Evolutionary conservation across 805 yeast genomes (phyloP).

Genomic region (Schizosaccharomyces cryophilus): DNA sequence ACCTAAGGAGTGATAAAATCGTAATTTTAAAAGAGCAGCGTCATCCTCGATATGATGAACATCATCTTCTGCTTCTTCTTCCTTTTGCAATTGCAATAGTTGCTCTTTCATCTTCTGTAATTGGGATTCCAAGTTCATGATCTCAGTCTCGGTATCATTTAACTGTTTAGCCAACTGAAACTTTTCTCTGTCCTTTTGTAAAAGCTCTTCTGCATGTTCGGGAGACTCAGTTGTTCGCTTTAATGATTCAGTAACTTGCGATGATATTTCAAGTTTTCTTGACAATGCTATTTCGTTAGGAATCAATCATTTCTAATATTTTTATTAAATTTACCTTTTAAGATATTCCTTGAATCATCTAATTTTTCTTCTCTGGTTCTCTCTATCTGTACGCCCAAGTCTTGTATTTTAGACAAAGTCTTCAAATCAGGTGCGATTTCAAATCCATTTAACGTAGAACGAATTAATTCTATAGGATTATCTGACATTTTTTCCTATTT

Average conservation of each 20-base stretch:
- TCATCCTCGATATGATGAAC: neutral
- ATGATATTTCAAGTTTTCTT: neutral
- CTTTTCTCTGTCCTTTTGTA: constrained; percentile 7
- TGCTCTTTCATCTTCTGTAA: constrained; percentile 6
- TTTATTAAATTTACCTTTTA: neutral
- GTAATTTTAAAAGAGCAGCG: constrained; percentile 4
- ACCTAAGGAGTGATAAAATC: constrained; percentile 8
- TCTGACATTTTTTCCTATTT: neutral
- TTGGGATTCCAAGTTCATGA: constrained; percentile 7
- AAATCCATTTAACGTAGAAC: neutral
- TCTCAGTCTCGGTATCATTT: constrained; percentile 9
- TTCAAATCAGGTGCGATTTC: neutral
- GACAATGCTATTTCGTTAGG: neutral
- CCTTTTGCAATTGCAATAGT: constrained; percentile 7
- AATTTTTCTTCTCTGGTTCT: neutral
- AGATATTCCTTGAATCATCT: neutral
- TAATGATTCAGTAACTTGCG: neutral
- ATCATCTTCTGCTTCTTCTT: neutral
- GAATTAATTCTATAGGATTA: neutral
- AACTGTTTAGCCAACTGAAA: constrained; percentile 9
- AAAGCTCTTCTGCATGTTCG: constrained; percentile 6
- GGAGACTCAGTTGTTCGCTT: constrained; percentile 3
- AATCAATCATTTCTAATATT: neutral
- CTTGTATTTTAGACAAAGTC: neutral
- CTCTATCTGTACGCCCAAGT: neutral